A percentile compares a stretch with the other conserved stretches of the same genome.
These are phyloP conservation scores for Kurtzmaniella quercitrusa DNA, from an alignment of 1,139 yeast genomes.

Conservation along the genomic window DNA sequence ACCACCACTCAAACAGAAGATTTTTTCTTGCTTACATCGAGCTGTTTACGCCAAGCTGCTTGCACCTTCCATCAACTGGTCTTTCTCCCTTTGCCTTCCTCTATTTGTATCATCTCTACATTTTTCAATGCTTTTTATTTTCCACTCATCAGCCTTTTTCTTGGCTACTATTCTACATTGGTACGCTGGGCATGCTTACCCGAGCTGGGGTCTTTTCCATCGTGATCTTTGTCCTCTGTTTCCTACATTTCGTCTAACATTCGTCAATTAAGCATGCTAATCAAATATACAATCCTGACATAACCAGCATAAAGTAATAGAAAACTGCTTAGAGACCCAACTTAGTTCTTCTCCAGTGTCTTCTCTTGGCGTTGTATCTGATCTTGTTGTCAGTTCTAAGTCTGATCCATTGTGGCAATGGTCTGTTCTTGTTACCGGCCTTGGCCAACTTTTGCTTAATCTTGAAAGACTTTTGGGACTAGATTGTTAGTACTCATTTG, in stretches of 20 bases:
- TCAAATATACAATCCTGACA: conserved; percentile 3
- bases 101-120: too few species aligned
- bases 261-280: conserved; percentile 10
- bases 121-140: too few species aligned
- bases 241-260: conserved; percentile 1
- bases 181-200: too few species aligned
- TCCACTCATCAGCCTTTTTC: too few species aligned
- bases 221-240: too few species aligned
- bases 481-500: conserved; percentile 11
- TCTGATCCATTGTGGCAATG: conserved; percentile 99
- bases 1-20: too few species aligned
- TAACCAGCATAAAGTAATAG: conserved; percentile 1
- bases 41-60: too few species aligned
- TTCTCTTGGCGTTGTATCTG: conserved; percentile 99
- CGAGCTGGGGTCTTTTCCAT: neutral
- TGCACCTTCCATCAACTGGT: too few species aligned
- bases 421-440: conserved; percentile 99
- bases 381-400: conserved; percentile 96
- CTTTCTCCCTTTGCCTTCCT: too few species aligned
- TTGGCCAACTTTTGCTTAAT: conserved; percentile 99
- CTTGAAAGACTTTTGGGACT: conserved; percentile 97
- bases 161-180: neutral
- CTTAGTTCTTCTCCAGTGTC: conserved; percentile 99
- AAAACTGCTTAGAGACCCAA: conserved; percentile 73
- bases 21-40: too few species aligned